Base-by-base conservation (phyloP, 2,329 filamentous ascomycete genomes). In the Colletotrichum camelliae region DNA sequence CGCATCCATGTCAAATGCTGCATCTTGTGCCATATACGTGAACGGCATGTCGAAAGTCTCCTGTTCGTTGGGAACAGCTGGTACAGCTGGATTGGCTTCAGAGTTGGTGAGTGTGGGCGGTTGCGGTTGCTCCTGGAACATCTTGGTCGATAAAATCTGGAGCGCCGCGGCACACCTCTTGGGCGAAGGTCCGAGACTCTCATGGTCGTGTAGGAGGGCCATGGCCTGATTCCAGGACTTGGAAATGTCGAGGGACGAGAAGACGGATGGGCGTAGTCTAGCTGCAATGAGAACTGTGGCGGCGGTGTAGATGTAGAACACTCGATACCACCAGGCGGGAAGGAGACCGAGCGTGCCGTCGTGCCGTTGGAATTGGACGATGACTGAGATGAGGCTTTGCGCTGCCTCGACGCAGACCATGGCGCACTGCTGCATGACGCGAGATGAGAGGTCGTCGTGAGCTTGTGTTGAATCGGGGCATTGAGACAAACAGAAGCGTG, bases 271-370 rank as follows among this genome's bases (percentile, higher is more conserved):
- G 4, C 83, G 80, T 0, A 85, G 77, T 24, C 81, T 83, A 1
- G 84, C 84, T 0, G 83, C 84, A 4, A 85, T 82, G 3, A 86
- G 79, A 1, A 85, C 79, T 0, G 82, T 84, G 1, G 84, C 82
- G 0, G 84, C 84, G 0, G 83, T 82, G 78, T 84, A 85, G 18
- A 85, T 77, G 18, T 85, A 85, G 71, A 84, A 85, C 0, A 86
- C 79, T 1, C 84, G 78, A 58, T 86, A 85, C 84, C 84, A 85
- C 84, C 84, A 86, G 0, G 84, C 83, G 3, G 84, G 85, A 0
- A 86, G 77, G 0, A 85, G 77, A 0, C 83, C 83, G 2, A 85
- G 79, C 0, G 81, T 83, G 7, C 79, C 80, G 8, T 86, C 82
- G 7, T 78, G 74, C 0, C 78, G 77, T n/a, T 83, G 82, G 55